These are phyloP conservation scores for Petasospora fabianii DNA, from an alignment of 1,139 yeast genomes.

Conservation along the genomic window DNA sequence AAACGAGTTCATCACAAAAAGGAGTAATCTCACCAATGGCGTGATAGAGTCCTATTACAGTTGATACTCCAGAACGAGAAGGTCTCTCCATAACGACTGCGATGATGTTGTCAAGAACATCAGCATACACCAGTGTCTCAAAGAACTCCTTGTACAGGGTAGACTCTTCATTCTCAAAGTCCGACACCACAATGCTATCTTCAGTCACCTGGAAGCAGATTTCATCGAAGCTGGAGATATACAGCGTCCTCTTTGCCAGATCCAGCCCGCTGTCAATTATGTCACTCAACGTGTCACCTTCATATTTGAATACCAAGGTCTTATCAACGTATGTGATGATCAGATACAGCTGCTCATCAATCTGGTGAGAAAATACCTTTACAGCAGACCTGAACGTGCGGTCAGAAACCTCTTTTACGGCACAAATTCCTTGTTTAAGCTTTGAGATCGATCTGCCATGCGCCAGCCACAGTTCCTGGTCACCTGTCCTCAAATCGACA, in stretches of 20 bases:
- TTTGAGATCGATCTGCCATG: conserved; percentile 43
- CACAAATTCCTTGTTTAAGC: conserved; percentile 38
- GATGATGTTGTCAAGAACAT: conserved; percentile 17
- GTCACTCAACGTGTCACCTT: conserved; percentile 23
- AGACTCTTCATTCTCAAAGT: conserved; percentile 21
- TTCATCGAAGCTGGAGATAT: conserved; percentile 15
- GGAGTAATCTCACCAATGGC: conserved; percentile 12
- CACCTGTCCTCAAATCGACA: conserved; percentile 32
- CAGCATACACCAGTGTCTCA: conserved; percentile 18
- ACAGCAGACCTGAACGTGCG: conserved; percentile 20
- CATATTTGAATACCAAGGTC: conserved; percentile 37
- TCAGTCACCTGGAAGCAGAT: conserved; percentile 35
- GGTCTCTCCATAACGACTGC: conserved; percentile 27
- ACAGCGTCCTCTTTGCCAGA: conserved; percentile 22
- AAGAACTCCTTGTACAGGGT: conserved; percentile 14
- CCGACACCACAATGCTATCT: conserved; percentile 28
- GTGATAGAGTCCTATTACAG: conserved; percentile 10
- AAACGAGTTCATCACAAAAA: conserved; percentile 2
- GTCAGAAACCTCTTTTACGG: conserved; percentile 28
- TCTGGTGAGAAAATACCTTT: conserved; percentile 23
- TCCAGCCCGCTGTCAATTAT: conserved; percentile 26
- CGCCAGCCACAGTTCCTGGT: conserved; percentile 43
- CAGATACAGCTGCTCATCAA: conserved; percentile 27
- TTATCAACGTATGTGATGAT: conserved; percentile 39
- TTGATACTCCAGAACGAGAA: background rate